Evolutionary conservation across 768 basidiomycete genomes (phyloP), one percentile per base, ranked within the genome.

Genomic region (Lactarius pseudohatsudake): DNA sequence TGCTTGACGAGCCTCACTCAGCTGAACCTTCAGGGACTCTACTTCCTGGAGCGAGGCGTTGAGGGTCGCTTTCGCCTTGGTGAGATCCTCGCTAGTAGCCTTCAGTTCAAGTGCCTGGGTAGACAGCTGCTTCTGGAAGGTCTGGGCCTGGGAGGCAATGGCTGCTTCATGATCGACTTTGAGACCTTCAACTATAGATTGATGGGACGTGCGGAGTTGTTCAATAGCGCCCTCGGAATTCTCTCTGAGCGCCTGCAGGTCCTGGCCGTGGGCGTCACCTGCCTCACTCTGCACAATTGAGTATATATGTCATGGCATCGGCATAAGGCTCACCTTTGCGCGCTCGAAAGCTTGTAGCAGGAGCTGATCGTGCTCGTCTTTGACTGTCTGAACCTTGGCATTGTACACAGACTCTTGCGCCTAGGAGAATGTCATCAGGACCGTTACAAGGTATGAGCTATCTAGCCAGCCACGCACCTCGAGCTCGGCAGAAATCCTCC

Each of bases 31-130:
- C 45, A 92, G 76, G 20, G 68, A 79, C 64, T 85, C 84, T 7
- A 85, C 75, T 69, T 92, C 89, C 3, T 79, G 73, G 34, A 80
- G 80, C 36, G 84, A 78, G 7, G 82, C 66, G 22, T 86, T 82
- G 9, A 87, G 72, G 30, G 84, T 77, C 1, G 83, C 73, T 75
- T 94, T 94, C 6, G 89, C 82, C 79, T 92, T 94, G 3, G 81
- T 73, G 41, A 95, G 85, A 74, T 94, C 92, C 68, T 94, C 92
- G 72, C 88, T 86, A 0, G 93, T 92, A 16, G 92, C 93, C 72
- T 89, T 92, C 53, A 94, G 83, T 70, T 94, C 91, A 36, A 93
- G 78, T 64, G 78, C 84, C 68, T 88, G 79, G 59, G 77, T 83
- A 62, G 79, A 79, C 59, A 90, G 81, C 72, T 84, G 82, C 78